Evolutionary conservation across 2,329 filamentous ascomycete genomes (phyloP).

Genomic region (Aspergillus jensenii): DNA sequence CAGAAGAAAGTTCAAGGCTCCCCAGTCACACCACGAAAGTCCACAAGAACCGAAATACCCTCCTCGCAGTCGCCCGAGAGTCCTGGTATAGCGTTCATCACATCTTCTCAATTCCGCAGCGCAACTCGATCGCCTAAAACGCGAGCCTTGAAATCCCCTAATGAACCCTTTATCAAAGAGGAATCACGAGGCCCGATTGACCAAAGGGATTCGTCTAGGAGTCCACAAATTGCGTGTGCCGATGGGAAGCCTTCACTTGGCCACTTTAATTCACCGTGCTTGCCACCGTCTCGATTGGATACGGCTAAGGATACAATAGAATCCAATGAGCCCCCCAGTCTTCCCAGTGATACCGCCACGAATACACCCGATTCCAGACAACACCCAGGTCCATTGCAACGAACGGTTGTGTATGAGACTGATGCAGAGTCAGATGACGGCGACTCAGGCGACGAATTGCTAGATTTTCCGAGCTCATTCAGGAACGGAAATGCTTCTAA

Average conservation of each 20-base stretch:
- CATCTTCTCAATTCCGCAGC: constrained; percentile 34
- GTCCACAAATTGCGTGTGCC: not conserved
- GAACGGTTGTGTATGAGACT: constrained; percentile 43
- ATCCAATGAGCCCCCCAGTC: no score
- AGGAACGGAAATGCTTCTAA: not conserved
- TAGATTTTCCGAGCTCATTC: constrained; percentile 15
- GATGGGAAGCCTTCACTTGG: not conserved
- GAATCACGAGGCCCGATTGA: constrained; percentile 13
- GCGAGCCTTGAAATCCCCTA: not conserved
- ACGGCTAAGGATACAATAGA: not conserved
- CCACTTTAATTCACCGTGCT: not conserved
- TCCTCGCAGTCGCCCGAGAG: constrained; percentile 47
- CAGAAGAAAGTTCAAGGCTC: not conserved
- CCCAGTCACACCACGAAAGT: constrained; percentile 37
- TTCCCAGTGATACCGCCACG: not conserved
- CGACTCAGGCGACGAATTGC: constrained; percentile 26
- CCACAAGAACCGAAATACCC: constrained; percentile 34
- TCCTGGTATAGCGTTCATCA: constrained; percentile 36
- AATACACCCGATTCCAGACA: not conserved
- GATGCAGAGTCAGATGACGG: constrained; percentile 40
- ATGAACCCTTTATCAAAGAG: constrained; percentile 19
- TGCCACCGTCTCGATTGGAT: not conserved
- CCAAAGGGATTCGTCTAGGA: constrained; percentile 7
- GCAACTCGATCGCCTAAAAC: constrained; percentile 30
- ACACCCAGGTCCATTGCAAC: constrained; percentile 18